Conservation (phyloP, 2,329 filamentous ascomycete genomes). For the Diaporthe australafricana region DNA sequence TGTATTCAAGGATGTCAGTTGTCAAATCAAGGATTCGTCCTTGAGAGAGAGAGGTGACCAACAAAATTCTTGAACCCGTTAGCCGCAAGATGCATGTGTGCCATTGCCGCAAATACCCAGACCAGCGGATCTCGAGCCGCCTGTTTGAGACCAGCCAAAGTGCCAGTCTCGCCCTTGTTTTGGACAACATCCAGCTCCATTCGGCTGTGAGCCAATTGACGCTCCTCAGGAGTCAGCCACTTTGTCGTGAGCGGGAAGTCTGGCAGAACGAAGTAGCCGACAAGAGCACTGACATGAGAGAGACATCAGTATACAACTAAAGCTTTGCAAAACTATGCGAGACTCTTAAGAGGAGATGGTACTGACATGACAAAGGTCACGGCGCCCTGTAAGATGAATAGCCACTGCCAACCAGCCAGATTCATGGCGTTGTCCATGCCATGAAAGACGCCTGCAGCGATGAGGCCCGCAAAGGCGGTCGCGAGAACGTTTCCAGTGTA, state of each 20-base stretch:
- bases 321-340: too few species aligned
- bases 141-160: conserved; percentile 39
- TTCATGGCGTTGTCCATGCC: conserved; percentile 59
- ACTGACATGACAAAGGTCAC: conserved; percentile 43
- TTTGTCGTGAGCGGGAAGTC: conserved; percentile 29
- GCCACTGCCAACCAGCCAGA: conserved; percentile 53
- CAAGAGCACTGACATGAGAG: conserved; percentile 38
- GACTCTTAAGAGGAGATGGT: rapidly evolving
- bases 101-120: conserved; percentile 38
- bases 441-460: conserved; percentile 71
- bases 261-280: conserved; percentile 37
- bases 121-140: conserved; percentile 39
- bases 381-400: conserved; percentile 45
- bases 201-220: conserved; percentile 15
- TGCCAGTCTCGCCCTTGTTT: conserved; percentile 41
- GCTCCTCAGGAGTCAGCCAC: conserved; percentile 22
- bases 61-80: conserved; percentile 50
- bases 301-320: background rate
- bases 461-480: conserved; percentile 74
- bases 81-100: conserved; percentile 50
- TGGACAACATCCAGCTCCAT: conserved; percentile 31
- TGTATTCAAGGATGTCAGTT: background rate
- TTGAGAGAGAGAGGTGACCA: background rate
- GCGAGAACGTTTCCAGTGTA: conserved; percentile 73
- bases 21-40: background rate